Conservation (phyloP, 441 rosid genomes). For the Metrosideros polymorpha region DNA sequence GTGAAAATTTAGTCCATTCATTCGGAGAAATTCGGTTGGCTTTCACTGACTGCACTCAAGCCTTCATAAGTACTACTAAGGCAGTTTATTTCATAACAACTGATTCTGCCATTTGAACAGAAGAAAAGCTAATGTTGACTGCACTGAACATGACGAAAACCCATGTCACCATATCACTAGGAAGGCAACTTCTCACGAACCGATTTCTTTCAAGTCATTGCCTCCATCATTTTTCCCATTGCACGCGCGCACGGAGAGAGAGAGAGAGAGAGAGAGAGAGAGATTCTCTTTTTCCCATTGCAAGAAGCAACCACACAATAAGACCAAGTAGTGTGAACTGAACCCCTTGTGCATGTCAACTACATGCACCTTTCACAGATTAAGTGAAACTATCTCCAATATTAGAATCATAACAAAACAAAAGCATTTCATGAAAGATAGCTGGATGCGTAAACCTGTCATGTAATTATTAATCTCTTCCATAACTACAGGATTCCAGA, state of each 20-base stretch:
- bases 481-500: not conserved
- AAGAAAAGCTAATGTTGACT: not conserved
- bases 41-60: not conserved
- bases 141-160: not conserved
- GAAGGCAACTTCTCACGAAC: not conserved
- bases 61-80: not conserved
- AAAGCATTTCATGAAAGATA: not conserved
- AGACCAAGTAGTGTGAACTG: not conserved
- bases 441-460: not conserved
- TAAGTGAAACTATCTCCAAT: not conserved
- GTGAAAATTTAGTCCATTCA: not conserved
- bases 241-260: not conserved
- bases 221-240: not conserved
- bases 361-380: not conserved
- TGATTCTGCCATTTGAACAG: not conserved
- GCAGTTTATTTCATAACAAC: not conserved
- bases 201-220: not conserved
- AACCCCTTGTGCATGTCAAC: not conserved
- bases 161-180: not conserved
- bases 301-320: not conserved
- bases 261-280: not conserved
- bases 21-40: not conserved
- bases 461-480: not conserved
- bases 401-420: not conserved
- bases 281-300: not conserved